Base-by-base conservation (phyloP, 345 rosid species). In the Clarkia xantiana region DNA sequence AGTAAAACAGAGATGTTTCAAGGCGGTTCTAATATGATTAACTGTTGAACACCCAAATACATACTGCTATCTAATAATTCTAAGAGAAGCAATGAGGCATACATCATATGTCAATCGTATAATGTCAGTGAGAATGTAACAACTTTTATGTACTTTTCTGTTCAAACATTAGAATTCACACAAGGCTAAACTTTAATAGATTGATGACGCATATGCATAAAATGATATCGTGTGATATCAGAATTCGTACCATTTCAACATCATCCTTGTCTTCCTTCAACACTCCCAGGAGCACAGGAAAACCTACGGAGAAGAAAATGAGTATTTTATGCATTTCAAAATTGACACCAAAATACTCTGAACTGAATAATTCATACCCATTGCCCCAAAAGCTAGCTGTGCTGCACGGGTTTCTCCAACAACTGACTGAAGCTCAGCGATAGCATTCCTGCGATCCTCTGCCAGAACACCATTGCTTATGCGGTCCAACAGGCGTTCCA, bases 261-360 rank as follows among this genome's bases (percentile, higher is more conserved):
- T 82, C 96, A 65, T 87, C 95, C 47, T 82, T 73, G 54, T 91
- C 95, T 54, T 87, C 90, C 78, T 73, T 87, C 62, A 91, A 65
- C 53, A 91, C 78, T 64, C 81, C 70, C 76, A 82, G 51, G 41
- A 93, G 75, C 44, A 93, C 81, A 59, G 99, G 96, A 74, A 87
- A 84, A 45, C 99, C 99, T 93, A 90, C 60, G 74, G 43, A 38
- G 22, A 36, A 63, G 17, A 49, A 62, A 59, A 46, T 10, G 18
- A 48, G 14, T 40, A 64, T 41, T 22, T 15, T 18, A 60, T 14
- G 48, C 16, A 29, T 42, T 42, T 49, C 42, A 54, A 10, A 16
- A 47, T 46, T 25, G n/a, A 53, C 23, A 10, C 17, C 3, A 23
- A 14, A 51, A 44, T 10, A 41, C 18, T 11, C 47, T 3, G 42